Evolutionary conservation across 495 filamentous ascomycete genomes (phyloP).

Genomic region (Daldinia loculata): DNA sequence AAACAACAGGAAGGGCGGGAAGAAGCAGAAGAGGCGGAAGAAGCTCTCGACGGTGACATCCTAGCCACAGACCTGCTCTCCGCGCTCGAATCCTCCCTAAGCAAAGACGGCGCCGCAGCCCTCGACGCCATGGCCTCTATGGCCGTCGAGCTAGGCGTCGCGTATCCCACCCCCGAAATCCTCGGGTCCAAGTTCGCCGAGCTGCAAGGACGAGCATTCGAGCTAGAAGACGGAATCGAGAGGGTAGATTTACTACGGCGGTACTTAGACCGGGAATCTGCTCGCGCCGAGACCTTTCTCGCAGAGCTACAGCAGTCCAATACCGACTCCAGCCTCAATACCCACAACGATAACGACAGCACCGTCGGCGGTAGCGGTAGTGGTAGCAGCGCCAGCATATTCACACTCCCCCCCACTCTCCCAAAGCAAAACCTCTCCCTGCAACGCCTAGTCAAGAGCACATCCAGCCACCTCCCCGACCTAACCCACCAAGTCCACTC

Average conservation of each 20-base stretch:
- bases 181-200: slow-evolving; percentile 51
- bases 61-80: slow-evolving; percentile 40
- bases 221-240: slow-evolving; percentile 54
- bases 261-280: slow-evolving; percentile 51
- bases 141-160: slow-evolving; percentile 46
- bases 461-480: slow-evolving; percentile 65
- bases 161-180: slow-evolving; percentile 44
- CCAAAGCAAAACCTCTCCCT: slow-evolving; percentile 69
- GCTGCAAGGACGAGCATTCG: slow-evolving; percentile 48
- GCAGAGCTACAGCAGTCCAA: slow-evolving; percentile 37
- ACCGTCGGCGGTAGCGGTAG: neutral
- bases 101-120: slow-evolving; percentile 55
- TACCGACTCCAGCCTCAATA: slow-evolving; percentile 40
- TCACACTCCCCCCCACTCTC: slow-evolving; percentile 52
- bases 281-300: slow-evolving; percentile 42
- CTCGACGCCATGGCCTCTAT: slow-evolving; percentile 54
- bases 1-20: neutral
- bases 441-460: slow-evolving; percentile 66
- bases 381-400: neutral
- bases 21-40: slow-evolving; percentile 24
- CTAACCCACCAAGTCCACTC: slow-evolving; percentile 55
- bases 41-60: slow-evolving; percentile 19
- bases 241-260: slow-evolving; percentile 53
- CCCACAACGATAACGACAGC: slow-evolving; percentile 52
- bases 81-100: slow-evolving; percentile 50